A percentile compares a stretch with the other conserved stretches of the same genome.
These are phyloP conservation scores for Chlamydomonas eustigma DNA, from an alignment of 139 green algal genomes.

Conservation along the genomic window DNA sequence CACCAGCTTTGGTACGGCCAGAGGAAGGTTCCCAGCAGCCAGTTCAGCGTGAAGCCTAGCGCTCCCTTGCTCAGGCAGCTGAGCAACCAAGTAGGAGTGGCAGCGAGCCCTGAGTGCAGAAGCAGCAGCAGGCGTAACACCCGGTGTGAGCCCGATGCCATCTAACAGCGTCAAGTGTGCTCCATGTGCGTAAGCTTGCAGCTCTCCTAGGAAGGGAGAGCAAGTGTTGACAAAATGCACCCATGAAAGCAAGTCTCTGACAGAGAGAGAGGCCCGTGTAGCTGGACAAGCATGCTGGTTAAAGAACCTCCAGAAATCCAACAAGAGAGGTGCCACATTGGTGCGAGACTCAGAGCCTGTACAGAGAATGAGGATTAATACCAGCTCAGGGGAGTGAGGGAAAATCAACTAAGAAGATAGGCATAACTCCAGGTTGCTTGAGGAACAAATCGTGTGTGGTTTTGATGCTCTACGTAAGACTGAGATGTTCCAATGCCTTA, in stretches of 20 bases:
- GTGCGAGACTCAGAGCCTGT: slow-evolving; percentile 17
- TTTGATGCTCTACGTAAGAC: neutral
- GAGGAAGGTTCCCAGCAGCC: slow-evolving; percentile 32
- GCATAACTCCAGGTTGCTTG: too few relatives aligned
- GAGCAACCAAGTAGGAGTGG: slow-evolving; percentile 44
- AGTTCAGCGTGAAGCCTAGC: slow-evolving; percentile 6
- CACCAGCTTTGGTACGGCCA: neutral
- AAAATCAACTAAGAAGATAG: neutral
- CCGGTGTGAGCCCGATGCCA: slow-evolving; percentile 81
- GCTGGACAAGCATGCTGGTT: slow-evolving; percentile 6
- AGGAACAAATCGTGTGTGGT: too few relatives aligned
- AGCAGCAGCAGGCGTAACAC: slow-evolving; percentile 44
- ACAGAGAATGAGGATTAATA: neutral
- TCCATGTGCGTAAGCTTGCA: slow-evolving; percentile 80
- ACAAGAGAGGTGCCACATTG: slow-evolving; percentile 42
- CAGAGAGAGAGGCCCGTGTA: slow-evolving; percentile 56
- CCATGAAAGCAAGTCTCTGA: slow-evolving; percentile 93
- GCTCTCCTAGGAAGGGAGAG: slow-evolving; percentile 38
- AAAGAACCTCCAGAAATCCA: slow-evolving; percentile 86
- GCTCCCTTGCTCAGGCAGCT: slow-evolving; percentile 38
- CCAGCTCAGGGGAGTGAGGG: neutral
- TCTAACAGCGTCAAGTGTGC: slow-evolving; percentile 90
- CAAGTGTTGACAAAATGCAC: slow-evolving; percentile 76
- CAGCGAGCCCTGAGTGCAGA: slow-evolving; percentile 46
- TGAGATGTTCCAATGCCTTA: neutral